Evolutionary conservation across 73 alveolate species (phyloP).

Genomic region (Effrenium voratum): DNA sequence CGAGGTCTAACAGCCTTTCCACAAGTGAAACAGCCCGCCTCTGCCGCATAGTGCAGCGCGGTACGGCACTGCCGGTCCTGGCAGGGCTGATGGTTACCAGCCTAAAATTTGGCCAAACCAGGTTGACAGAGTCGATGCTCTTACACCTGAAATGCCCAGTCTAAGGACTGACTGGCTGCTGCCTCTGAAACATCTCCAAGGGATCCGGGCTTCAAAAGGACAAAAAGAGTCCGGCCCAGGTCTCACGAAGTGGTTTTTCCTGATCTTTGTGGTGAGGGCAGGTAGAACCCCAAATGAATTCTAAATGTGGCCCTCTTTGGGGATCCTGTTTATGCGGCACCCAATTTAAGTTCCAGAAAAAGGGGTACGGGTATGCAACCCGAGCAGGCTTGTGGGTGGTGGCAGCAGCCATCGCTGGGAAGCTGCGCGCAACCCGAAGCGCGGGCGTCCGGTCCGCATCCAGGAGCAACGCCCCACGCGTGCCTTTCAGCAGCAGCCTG

Average conservation of each 20-base stretch:
- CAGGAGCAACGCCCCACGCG: conserved; percentile 74
- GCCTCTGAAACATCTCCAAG: not conserved
- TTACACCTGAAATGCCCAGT: not conserved
- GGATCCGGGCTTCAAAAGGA: not conserved
- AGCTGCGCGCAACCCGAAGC: not conserved
- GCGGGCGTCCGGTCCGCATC: conserved; percentile 24
- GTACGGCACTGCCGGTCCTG: conserved; percentile 62
- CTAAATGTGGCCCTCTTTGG: not conserved
- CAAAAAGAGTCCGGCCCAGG: not conserved
- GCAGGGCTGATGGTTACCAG: not conserved
- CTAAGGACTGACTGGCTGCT: not conserved
- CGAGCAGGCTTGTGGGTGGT: not conserved
- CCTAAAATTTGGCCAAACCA: not conserved
- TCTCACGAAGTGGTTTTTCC: not conserved
- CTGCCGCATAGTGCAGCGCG: conserved; percentile 62
- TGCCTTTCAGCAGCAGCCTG: conserved; percentile 85
- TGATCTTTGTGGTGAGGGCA: not conserved
- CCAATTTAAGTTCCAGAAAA: not conserved
- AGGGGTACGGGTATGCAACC: not conserved
- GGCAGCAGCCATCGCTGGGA: not conserved
- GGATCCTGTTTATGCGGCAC: not conserved
- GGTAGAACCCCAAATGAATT: not conserved
- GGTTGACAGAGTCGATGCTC: not conserved
- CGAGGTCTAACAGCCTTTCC: no score
- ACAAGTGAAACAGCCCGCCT: not conserved